Evolutionary conservation across 2,329 filamentous ascomycete species (phyloP).

Genomic region (Sarocladium oryzae): DNA sequence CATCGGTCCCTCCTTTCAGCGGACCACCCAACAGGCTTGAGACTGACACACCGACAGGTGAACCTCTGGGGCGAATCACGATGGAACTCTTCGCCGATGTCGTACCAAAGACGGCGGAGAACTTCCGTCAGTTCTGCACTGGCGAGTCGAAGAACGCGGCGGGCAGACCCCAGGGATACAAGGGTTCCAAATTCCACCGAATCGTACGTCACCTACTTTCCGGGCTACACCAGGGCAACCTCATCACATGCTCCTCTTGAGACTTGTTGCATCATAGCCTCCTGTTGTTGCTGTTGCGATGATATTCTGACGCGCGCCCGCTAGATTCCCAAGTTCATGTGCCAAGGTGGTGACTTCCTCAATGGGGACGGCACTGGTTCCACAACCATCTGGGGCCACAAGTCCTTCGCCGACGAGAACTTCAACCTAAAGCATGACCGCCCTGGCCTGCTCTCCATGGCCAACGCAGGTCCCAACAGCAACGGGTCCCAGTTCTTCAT

Average conservation of each 20-base stretch:
- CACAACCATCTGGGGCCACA: slow-evolving; percentile 78
- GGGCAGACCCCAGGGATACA: slow-evolving; percentile 84
- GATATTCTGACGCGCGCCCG: no score
- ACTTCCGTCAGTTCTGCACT: slow-evolving; percentile 95
- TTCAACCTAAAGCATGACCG: slow-evolving; percentile 73
- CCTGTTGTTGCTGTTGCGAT: no score
- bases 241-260: no score
- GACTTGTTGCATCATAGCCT: no score
- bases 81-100: slow-evolving; percentile 85
- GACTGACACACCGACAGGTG: slow-evolving; percentile 55
- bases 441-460: slow-evolving; percentile 85
- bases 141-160: slow-evolving; percentile 77
- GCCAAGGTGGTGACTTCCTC: slow-evolving; percentile 92
- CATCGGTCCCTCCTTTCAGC: background rate
- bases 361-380: slow-evolving; percentile 89
- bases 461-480: slow-evolving; percentile 84
- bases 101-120: slow-evolving; percentile 85
- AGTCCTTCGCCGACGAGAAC: slow-evolving; percentile 85
- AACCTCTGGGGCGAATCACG: slow-evolving; percentile 78
- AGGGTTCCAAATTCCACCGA: slow-evolving; percentile 88
- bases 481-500: slow-evolving; percentile 99
- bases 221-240: no score
- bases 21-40: no score
- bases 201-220: slow-evolving; percentile 65
- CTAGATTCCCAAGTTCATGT: slow-evolving; percentile 98